Evolutionary conservation across 768 basidiomycete genomes (phyloP), one percentile per base, ranked within the genome.

Genomic region (Boletus bicolor): DNA sequence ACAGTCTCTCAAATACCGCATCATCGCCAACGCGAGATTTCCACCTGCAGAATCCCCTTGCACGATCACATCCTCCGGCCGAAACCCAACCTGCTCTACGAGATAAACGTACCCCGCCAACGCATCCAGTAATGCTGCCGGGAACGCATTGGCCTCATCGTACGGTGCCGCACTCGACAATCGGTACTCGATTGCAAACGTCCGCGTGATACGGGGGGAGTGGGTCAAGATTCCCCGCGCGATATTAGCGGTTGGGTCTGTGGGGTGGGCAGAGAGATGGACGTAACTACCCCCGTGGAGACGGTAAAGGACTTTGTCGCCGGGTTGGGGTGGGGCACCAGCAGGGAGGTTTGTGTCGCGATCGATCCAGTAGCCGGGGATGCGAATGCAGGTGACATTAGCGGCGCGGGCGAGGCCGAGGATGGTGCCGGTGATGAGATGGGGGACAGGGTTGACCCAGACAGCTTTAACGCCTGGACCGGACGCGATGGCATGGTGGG

Each of bases 11-110:
- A 80, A 56, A 63, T 80, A 77, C 3, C 75, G 71, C 1, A 66
- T 58, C 38, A 80, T 64, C 17, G 72, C 70, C 12, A 77, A 56
- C 0, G 76, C 78, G 30, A 84, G 69, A 57, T 80, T 76, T 1
- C 76, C 83, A 0, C 84, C 84, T 0, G 84, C 80, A 1, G 81
- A 82, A 45, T 84, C 82, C 7, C 83, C 83, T 5, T 64, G 61
- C 7, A 84, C 50, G 54, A 81, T 70, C 53, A 85, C 76, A 51
- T 80, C 68, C 21, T 53, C 24, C 1, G 81, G 73, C 5, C 58
- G 48, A 63, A 82, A 79, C 0, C 75, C 74, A 32, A 79, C 63
- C 14, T 56, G 62, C 14, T 76, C 61, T 30, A 80, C 66, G 26
- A 85, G 77, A 70, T 84, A 80, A 11, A 70, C 45, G 56, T 81